A percentile compares a stretch with the other conserved stretches of the same genome.
Evolutionary conservation across 495 filamentous ascomycete species (phyloP).

Genomic region (Pseudomonodictys pantanalensis): DNA sequence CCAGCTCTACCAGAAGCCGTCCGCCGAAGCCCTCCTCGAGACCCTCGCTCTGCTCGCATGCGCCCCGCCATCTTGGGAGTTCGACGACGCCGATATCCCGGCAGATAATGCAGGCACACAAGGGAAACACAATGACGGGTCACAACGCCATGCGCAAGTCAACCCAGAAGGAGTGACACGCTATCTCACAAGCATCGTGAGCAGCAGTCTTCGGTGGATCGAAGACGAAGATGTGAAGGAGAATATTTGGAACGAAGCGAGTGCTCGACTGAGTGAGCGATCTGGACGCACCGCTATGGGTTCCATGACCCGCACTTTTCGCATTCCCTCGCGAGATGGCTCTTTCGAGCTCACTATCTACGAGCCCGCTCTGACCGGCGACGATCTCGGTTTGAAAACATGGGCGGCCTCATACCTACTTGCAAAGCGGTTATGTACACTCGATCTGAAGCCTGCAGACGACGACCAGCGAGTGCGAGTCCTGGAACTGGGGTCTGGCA

Average conservation of each 20-base stretch:
- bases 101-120: not conserved
- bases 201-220: conserved; percentile 73
- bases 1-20: conserved; percentile 47
- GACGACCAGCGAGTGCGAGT: conserved; percentile 40
- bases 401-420: conserved; percentile 88
- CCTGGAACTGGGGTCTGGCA: conserved; percentile 64
- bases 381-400: conserved; percentile 87
- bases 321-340: conserved; percentile 50
- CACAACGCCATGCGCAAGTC: conserved; percentile 24
- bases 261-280: conserved; percentile 72
- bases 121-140: not conserved
- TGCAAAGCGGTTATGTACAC: conserved; percentile 64
- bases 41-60: conserved; percentile 41
- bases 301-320: conserved; percentile 71
- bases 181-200: conserved; percentile 76
- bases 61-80: conserved; percentile 47
- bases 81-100: conserved; percentile 10
- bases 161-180: conserved; percentile 40
- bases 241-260: conserved; percentile 73
- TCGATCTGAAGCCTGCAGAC: conserved; percentile 37
- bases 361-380: conserved; percentile 81
- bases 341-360: conserved; percentile 64
- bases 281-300: conserved; percentile 83
- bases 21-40: conserved; percentile 38
- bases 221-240: conserved; percentile 67